A percentile compares a stretch with the other conserved stretches of the same genome.
phyloP scores from a whole-genome alignment of 495 filamentous ascomycete species.

The Baudoinia panamericana region DNA sequence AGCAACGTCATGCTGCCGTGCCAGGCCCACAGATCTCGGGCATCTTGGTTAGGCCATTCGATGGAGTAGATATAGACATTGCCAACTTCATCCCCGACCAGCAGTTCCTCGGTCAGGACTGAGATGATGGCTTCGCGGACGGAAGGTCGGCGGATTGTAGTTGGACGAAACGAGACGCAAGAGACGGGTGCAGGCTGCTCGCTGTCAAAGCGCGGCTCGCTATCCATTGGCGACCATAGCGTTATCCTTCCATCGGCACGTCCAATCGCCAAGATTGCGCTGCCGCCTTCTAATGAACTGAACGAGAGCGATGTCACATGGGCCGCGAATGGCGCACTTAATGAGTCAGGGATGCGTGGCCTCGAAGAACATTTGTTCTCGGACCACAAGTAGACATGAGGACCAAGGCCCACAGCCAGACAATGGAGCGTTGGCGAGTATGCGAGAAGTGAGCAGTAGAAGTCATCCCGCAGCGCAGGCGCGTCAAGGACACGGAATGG shows the following conservation, averaged over 20 bases:
- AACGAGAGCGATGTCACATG: slow-evolving; percentile 78
- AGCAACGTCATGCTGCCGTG: slow-evolving; percentile 63
- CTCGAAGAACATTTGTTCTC: slow-evolving; percentile 45
- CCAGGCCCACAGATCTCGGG: slow-evolving; percentile 46
- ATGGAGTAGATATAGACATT: slow-evolving; percentile 78
- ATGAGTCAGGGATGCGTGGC: slow-evolving; percentile 34
- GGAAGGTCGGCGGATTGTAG: slow-evolving; percentile 28
- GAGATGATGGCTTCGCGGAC: slow-evolving; percentile 17
- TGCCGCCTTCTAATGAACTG: slow-evolving; percentile 63
- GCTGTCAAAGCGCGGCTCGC: slow-evolving; percentile 57
- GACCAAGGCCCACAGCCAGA: slow-evolving; percentile 75
- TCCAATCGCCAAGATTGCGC: slow-evolving; percentile 74
- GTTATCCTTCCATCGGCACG: slow-evolving; percentile 54
- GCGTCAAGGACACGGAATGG: slow-evolving; percentile 60
- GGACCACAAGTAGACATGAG: slow-evolving; percentile 80
- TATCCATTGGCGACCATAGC: slow-evolving; percentile 48
- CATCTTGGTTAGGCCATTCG: slow-evolving; percentile 56
- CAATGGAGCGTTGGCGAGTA: slow-evolving; percentile 62
- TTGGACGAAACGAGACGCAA: slow-evolving; percentile 59
- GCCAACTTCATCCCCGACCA: slow-evolving; percentile 81
- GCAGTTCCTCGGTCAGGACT: slow-evolving; percentile 60
- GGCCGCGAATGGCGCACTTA: slow-evolving; percentile 26
- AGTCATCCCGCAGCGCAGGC: slow-evolving; percentile 79
- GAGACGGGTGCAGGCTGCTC: slow-evolving; percentile 57
- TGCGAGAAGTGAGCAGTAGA: slow-evolving; percentile 83